Percentiles rank a stretch among this genome's conserved stretches.
Evolutionary conservation across 495 filamentous ascomycete species (phyloP).

Genomic region (Lasiosphaeria ovina): DNA sequence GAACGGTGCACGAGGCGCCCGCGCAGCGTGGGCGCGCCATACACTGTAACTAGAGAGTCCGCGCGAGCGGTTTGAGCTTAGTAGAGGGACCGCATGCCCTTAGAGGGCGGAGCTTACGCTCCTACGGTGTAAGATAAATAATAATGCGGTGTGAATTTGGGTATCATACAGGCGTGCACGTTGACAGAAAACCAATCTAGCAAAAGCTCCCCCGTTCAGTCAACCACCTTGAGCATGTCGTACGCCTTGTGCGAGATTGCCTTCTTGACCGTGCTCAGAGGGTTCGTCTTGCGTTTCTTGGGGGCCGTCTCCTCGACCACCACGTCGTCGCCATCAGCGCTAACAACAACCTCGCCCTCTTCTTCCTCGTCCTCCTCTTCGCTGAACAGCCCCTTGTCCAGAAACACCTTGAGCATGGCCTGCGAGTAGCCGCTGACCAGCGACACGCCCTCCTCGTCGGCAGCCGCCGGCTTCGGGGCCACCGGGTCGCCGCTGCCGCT

Average conservation of each 20-base stretch:
- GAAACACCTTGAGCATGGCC: conserved; percentile 49
- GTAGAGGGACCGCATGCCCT: too few relatives aligned
- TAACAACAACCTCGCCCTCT: conserved; percentile 23
- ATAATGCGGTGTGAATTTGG: too few relatives aligned
- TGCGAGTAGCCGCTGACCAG: conserved; percentile 49
- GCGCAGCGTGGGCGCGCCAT: too few relatives aligned
- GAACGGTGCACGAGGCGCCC: too few relatives aligned
- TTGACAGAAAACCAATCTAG: not conserved
- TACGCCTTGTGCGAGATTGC: conserved; percentile 43
- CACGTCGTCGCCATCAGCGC: conserved; percentile 28
- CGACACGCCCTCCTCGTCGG: conserved; percentile 33
- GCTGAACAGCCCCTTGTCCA: conserved; percentile 41
- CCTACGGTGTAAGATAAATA: too few relatives aligned
- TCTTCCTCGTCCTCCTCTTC: conserved; percentile 36
- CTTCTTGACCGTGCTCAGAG: conserved; percentile 39
- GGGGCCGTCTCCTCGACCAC: conserved; percentile 6
- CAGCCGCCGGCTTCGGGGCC: conserved; percentile 43
- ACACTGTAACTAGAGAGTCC: too few relatives aligned
- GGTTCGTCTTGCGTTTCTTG: conserved; percentile 33
- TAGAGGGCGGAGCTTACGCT: too few relatives aligned
- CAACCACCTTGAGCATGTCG: conserved; percentile 44
- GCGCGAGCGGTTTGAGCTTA: too few relatives aligned
- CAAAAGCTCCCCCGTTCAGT: conserved; percentile 13
- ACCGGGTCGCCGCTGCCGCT: conserved; percentile 15
- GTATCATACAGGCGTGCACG: too few relatives aligned